A percentile compares a stretch with the other conserved stretches of the same genome.
Conservation (phyloP, 2,329 filamentous ascomycete species). For the Trichoderma oligosporum region DNA sequence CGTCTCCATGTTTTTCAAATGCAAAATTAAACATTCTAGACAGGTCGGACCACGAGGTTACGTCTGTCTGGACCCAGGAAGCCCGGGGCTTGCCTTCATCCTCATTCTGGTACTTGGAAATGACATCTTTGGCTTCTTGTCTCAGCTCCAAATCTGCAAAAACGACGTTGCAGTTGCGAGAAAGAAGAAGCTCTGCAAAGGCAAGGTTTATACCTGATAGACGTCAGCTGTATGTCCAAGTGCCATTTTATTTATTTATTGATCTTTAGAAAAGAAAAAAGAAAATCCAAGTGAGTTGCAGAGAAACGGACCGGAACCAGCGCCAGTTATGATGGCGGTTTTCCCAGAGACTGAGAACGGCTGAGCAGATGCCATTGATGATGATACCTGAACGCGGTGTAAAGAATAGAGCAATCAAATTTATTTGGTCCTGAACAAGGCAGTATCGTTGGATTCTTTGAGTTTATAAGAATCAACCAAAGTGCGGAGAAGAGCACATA, state of each 20-base stretch:
- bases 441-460: background rate
- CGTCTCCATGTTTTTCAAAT: constrained; percentile 4
- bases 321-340: constrained; percentile 27
- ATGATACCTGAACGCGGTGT: background rate
- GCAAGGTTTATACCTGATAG: constrained; percentile 40
- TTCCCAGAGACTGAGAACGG: constrained; percentile 27
- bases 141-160: constrained; percentile 15
- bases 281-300: background rate
- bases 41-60: constrained; percentile 17
- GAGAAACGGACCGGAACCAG: constrained; percentile 23
- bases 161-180: constrained; percentile 19
- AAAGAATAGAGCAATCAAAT: background rate
- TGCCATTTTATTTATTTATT: too few relatives aligned
- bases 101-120: background rate
- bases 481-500: constrained; percentile 11
- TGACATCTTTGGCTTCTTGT: constrained; percentile 13
- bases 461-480: background rate
- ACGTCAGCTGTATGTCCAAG: background rate
- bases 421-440: background rate
- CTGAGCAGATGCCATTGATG: background rate
- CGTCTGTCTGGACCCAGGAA: constrained; percentile 11
- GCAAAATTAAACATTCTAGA: constrained; percentile 10
- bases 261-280: too few relatives aligned
- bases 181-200: constrained; percentile 42
- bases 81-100: background rate